Conservation (phyloP, 345 rosid genomes). For the Salix exigua region DNA sequence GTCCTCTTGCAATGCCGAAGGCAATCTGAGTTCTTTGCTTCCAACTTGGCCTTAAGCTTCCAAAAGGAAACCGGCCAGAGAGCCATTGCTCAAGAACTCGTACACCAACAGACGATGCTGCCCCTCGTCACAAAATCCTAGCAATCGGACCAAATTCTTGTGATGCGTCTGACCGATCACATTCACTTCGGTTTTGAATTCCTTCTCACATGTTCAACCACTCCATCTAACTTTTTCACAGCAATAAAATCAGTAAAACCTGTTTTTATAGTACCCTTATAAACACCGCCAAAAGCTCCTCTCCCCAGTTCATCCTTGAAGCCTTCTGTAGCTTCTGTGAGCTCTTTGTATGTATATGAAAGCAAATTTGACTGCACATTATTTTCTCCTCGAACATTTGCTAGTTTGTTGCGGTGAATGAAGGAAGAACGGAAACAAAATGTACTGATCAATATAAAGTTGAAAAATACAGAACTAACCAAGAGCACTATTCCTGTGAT, state of each 20-base stretch:
- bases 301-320: conserved; percentile 41
- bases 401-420: conserved; percentile 1
- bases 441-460: conserved; percentile 16
- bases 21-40: conserved; percentile 8
- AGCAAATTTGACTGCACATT: conserved; percentile 22
- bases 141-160: conserved; percentile 31
- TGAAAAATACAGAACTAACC: conserved; percentile 29
- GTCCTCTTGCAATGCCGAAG: conserved; percentile 13
- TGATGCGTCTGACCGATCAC: conserved; percentile 35
- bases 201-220: conserved; percentile 13
- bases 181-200: conserved; percentile 21
- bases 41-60: conserved; percentile 20
- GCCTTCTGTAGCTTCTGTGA: conserved; percentile 27
- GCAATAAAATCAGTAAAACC: conserved; percentile 1
- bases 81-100: conserved; percentile 31
- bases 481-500: conserved; percentile 23
- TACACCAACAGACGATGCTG: conserved; percentile 23
- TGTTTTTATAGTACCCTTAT: conserved; percentile 10
- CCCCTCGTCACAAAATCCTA: conserved; percentile 34
- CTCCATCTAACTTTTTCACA: conserved; percentile 18
- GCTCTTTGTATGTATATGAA: conserved; percentile 29
- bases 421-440: conserved; percentile 3
- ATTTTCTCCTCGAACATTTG: no score
- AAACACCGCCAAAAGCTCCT: conserved; percentile 33
- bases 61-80: conserved; percentile 16